These are phyloP conservation scores for Cyclocybe cylindracea DNA, from an alignment of 768 basidiomycete species.

Conservation along the genomic window DNA sequence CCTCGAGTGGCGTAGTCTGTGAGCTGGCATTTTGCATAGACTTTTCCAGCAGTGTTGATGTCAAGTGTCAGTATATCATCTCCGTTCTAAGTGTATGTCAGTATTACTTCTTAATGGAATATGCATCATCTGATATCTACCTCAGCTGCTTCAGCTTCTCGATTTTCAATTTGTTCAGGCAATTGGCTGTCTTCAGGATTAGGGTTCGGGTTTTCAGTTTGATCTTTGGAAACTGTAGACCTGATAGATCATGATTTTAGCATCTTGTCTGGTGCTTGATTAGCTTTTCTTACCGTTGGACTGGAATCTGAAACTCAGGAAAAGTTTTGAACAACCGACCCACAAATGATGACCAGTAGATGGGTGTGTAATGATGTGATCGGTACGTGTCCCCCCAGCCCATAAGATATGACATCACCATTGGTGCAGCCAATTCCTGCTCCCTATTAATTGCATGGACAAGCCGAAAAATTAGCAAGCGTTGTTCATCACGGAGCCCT, in stretches of 20 bases:
- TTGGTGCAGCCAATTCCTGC: slow-evolving; percentile 38
- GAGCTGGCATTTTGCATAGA: slow-evolving; percentile 19
- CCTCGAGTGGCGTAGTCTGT: slow-evolving; percentile 28
- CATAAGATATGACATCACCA: slow-evolving; percentile 44
- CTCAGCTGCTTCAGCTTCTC: no score
- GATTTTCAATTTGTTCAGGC: no score
- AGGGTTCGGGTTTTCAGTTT: no score
- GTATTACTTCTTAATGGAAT: no score
- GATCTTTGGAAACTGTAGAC: no score
- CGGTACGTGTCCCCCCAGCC: slow-evolving; percentile 38
- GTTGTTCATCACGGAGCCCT: slow-evolving; percentile 22
- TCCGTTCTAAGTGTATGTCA: no score
- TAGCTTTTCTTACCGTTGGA: no score
- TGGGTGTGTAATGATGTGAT: slow-evolving; percentile 34
- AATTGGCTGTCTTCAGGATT: no score
- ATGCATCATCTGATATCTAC: no score
- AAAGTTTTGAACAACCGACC: background rate
- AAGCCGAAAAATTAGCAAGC: slow-evolving; percentile 29
- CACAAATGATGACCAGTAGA: slow-evolving; percentile 16
- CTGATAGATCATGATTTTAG: no score
- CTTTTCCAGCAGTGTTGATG: slow-evolving; percentile 3
- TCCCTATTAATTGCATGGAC: slow-evolving; percentile 32
- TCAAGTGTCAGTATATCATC: slow-evolving; percentile 6
- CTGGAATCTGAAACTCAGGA: background rate
- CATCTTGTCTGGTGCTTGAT: no score